Evolutionary conservation across 1,139 yeast genomes (phyloP), one percentile per base, ranked within the genome.

Genomic region (Geotrichum histeridarum): DNA sequence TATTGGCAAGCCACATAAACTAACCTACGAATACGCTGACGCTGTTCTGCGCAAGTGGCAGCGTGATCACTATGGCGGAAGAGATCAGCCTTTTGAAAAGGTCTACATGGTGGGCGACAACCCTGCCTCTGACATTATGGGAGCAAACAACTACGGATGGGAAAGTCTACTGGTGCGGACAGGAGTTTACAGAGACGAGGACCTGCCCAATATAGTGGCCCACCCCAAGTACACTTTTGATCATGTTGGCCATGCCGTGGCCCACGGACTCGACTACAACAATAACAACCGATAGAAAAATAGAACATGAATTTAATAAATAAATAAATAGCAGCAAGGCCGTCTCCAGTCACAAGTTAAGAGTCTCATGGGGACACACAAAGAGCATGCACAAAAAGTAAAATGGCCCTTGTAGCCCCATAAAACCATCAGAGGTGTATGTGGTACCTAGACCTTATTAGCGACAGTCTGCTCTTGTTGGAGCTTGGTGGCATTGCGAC

Each of bases 101-200:
- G 85, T 93, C 1, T 91, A 77, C 71, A 93, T 93, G 99, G 87
- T 93, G 33, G 99, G 99, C 30, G 99, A 93, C 70, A 93, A 93
- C 68, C 98, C 97, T 1, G 93, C 84, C 31, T 82, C 91, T 51
- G 99, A 93, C 67, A 93, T 93, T 50, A 77, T 78, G 59, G 99
- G 99, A 0, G 99, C 96, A 1, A 84, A 86, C 64, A 75, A 75
- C 56, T 82, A 83, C 66, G 96, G 96, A 1, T 93, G 98, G 98
- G 82, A 84, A 51, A 83, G 93, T 17, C 78, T 89, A 47, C 77
- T 93, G 47, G 88, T 93, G 42, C 76, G 84, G 60, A 86, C 97
- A 0, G 99, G 99, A 0, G 98, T 93, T 2, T 93, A 81, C 67
- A 75, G 76, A 56, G 93, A 85, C 60, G 83, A 81, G 4, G 94